phyloP scores from a whole-genome alignment of 2,329 filamentous ascomycete species.

The Proliferodiscus dingleyae region DNA sequence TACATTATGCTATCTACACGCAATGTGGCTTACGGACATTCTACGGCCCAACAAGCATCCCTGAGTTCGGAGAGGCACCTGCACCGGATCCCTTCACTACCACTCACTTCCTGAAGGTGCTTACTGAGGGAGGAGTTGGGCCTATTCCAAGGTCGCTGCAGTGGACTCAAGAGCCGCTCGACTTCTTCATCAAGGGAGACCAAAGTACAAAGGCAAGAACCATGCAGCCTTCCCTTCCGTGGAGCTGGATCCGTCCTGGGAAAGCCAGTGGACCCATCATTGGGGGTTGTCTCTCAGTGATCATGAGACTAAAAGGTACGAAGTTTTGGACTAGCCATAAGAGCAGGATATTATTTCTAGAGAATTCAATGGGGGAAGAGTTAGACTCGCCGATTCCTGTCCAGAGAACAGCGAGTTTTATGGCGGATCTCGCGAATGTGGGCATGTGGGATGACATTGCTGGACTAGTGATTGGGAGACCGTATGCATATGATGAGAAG shows the following conservation, averaged over 20 bases:
- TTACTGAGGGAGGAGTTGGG: not conserved
- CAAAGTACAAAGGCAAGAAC: not conserved
- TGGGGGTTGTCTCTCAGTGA: conserved; percentile 1
- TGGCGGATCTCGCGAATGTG: conserved; percentile 13
- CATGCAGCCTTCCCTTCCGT: not conserved
- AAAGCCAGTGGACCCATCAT: conserved; percentile 1
- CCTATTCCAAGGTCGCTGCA: not conserved
- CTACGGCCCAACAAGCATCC: conserved; percentile 27
- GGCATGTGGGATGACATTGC: conserved; percentile 15
- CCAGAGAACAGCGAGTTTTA: not conserved
- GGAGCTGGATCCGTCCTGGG: conserved; percentile 8
- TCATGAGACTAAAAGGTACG: conserved; percentile 2
- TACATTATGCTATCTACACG: conserved; percentile 25
- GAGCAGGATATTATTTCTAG: conserved; percentile 7
- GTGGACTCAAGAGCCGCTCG: conserved; percentile 1
- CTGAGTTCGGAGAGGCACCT: conserved; percentile 24
- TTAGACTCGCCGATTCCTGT: conserved; percentile 1
- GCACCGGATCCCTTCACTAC: conserved; percentile 18
- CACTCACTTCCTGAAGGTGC: conserved; percentile 18
- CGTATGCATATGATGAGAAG: conserved; percentile 8
- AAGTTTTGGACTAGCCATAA: conserved; percentile 8
- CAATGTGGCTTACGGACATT: conserved; percentile 25
- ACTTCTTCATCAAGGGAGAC: conserved; percentile 1
- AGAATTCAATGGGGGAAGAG: conserved; percentile 6
- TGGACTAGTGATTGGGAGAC: conserved; percentile 15